These are phyloP conservation scores for Neocallimastix lanati DNA, from an alignment of 192 early-diverging fungal genomes.

Conservation along the genomic window DNA sequence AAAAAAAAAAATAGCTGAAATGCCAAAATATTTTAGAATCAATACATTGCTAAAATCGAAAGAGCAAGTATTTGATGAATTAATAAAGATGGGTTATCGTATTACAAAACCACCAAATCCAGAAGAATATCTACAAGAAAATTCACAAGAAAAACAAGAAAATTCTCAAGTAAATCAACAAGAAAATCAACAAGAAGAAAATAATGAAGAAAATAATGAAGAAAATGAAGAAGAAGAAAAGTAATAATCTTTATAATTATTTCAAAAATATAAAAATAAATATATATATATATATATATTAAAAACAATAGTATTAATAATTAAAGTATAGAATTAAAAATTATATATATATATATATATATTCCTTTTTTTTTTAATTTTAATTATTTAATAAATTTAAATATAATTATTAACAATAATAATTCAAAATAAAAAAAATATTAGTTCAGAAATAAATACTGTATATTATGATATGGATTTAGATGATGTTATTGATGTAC, in stretches of 20 bases:
- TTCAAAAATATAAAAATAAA: no score
- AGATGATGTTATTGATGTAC: constrained; percentile 22
- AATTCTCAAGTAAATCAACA: no score
- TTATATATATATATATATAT: no score
- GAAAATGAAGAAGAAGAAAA: no score
- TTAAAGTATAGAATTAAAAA: no score
- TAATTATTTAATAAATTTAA: no score
- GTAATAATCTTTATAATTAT: no score
- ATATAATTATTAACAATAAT: not conserved
- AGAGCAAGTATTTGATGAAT: not conserved
- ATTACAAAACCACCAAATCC: not conserved
- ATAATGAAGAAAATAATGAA: no score
- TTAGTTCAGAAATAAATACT: not conserved
- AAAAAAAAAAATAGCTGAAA: constrained; percentile 11
- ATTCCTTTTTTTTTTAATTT: no score
- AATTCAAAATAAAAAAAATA: not conserved
- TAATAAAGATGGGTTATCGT: constrained; percentile 6
- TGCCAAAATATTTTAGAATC: not conserved
- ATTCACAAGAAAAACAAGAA: not conserved
- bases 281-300: no score
- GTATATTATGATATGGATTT: constrained; percentile 23
- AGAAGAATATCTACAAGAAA: not conserved
- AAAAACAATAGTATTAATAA: no score
- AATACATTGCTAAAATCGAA: not conserved
- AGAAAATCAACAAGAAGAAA: no score